Base-by-base conservation (phyloP, 140 eudicot genomes). In the Ambrosia hybrid region DNA sequence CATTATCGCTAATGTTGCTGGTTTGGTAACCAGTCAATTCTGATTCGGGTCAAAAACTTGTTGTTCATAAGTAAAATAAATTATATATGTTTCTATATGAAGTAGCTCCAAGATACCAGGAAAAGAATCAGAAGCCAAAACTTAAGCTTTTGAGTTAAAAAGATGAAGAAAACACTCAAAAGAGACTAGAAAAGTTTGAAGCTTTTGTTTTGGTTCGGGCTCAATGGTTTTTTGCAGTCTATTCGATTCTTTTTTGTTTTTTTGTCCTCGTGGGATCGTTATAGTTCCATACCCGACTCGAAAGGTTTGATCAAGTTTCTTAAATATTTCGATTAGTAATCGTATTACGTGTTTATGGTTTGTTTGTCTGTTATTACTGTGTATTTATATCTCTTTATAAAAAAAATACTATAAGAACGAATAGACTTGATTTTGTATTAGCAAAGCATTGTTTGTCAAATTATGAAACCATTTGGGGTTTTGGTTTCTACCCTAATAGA, bases 41-140 rank as follows among this genome's bases (percentile, higher is more conserved):
- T 10, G 55, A 49, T 10, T 10, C 5, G 55, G 55, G 55, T 49
- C 55, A 49, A 49, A 43, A 49, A 49, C 55, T 49, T 11, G 55
- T 49, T 49, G 34, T 30, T 30, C 15, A 2, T 49, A 49, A 49
- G 14, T 49, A 49, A 15, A 63, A 38, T 37, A 7, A 14, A n/a
- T 5, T 34, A 14, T 38, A 39, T 41, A 33, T 7, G 16, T 37
- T 72, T 26, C 13, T 63, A 52, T 71, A 71, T 61, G 52, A 94
- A 90, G 52, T 94, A 87, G 96, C 88, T 70, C 91, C 96, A 68
- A 71, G 88, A 73, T 77, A 60, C 76, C 85, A 83, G 72, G 88
- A 81, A 60, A 85, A 75, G 82, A 83, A 75, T 52, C 89, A 78
- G 60, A 87, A 73, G 70, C 79, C 78, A 11, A 83, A 76, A 58